phyloP scores from a whole-genome alignment of 192 early-diverging fungal genomes.

The Coemansia sp. region DNA sequence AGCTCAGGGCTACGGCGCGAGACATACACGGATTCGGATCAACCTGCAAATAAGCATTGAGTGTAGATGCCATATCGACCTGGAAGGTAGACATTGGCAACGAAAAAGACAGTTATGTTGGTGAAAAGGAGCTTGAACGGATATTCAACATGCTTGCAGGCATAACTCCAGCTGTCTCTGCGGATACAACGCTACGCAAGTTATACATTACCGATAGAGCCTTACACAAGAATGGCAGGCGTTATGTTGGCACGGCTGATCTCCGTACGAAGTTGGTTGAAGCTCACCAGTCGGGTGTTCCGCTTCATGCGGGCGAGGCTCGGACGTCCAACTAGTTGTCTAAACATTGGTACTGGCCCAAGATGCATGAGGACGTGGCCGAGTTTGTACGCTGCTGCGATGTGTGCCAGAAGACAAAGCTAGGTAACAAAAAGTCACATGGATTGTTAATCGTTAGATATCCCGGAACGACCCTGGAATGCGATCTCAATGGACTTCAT shows the following conservation, averaged over 20 bases:
- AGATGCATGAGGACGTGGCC: conserved; percentile 1
- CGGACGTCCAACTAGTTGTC: neutral
- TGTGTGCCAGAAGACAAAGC: conserved; percentile 10
- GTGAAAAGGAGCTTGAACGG: neutral
- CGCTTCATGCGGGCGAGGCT: conserved; percentile 11
- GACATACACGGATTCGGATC: conserved; percentile 2
- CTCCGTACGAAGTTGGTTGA: conserved; percentile 5
- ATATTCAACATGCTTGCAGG: neutral
- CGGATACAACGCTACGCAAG: neutral
- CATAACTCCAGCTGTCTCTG: neutral
- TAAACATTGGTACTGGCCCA: conserved; percentile 6
- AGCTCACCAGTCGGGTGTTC: neutral
- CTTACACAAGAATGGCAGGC: conserved; percentile 1
- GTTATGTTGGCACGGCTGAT: neutral
- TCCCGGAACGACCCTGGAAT: conserved; percentile 9
- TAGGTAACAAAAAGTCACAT: neutral
- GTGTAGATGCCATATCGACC: neutral
- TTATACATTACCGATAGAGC: conserved; percentile 1
- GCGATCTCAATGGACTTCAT: too few species aligned
- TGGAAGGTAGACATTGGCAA: neutral
- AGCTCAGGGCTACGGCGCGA: neutral
- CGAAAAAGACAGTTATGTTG: neutral
- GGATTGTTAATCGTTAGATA: conserved; percentile 8
- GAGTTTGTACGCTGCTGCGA: conserved; percentile 8
- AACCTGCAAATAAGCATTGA: neutral